Evolutionary conservation across 1,284 basidiomycete genomes (phyloP).

Genomic region (Rhizopogon parksii): DNA sequence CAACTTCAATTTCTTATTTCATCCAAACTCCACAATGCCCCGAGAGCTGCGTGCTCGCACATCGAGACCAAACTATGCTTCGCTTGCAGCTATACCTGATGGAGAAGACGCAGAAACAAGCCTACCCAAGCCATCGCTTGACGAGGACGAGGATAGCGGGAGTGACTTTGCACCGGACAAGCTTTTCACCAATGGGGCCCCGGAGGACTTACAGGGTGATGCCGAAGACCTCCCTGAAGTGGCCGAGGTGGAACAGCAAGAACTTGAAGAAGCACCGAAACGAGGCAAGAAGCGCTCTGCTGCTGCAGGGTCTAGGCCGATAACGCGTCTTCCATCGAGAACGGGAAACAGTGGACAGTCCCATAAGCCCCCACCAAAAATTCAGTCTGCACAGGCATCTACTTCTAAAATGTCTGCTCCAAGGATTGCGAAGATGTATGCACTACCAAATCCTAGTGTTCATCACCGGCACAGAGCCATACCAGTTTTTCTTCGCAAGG

Average conservation of each 20-base stretch:
- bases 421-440: conserved; percentile 42
- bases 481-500: conserved; percentile 45
- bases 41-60: conserved; percentile 31
- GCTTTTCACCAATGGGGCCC: background rate
- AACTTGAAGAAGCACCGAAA: conserved; percentile 6
- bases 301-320: background rate
- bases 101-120: conserved; percentile 21
- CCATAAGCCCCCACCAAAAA: conserved; percentile 20
- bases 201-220: conserved; percentile 1
- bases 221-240: conserved; percentile 16
- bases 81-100: conserved; percentile 13
- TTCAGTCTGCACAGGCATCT: conserved; percentile 14
- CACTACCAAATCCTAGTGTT: conserved; percentile 50
- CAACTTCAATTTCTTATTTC: background rate
- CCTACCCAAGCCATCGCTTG: conserved; percentile 15
- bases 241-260: conserved; percentile 14
- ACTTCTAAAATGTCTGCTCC: conserved; percentile 17
- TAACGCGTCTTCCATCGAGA: conserved; percentile 6
- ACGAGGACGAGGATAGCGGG: conserved; percentile 26
- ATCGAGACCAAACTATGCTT: conserved; percentile 30
- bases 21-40: conserved; percentile 20
- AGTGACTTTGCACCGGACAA: conserved; percentile 40
- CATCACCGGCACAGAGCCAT: conserved; percentile 63
- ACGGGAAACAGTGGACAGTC: conserved; percentile 13
- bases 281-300: background rate